A percentile compares a stretch with the other conserved stretches of the same genome.
These are phyloP conservation scores for Russula vinacea DNA, from an alignment of 768 basidiomycete genomes.

Conservation along the genomic window DNA sequence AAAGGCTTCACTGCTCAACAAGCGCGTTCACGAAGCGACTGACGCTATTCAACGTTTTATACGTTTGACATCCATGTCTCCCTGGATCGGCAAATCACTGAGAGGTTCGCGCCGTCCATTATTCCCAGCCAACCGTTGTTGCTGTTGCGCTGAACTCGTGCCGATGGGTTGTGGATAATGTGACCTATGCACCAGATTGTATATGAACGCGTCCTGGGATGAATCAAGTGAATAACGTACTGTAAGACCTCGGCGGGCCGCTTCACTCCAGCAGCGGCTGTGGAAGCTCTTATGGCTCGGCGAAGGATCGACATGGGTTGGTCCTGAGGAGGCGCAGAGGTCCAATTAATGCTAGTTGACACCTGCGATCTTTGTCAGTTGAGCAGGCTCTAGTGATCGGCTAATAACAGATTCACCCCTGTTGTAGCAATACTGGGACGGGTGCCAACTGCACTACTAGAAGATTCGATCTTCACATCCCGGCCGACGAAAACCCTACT, in stretches of 20 bases:
- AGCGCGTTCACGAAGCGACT: not conserved
- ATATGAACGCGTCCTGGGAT: not conserved
- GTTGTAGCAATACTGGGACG: not conserved
- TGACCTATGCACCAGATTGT: not conserved
- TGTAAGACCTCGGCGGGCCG: slow-evolving; percentile 24
- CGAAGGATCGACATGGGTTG: slow-evolving; percentile 11
- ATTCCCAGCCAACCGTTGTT: slow-evolving; percentile 2
- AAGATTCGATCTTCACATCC: slow-evolving; percentile 2
- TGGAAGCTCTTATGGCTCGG: slow-evolving; percentile 16
- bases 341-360: not conserved
- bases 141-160: slow-evolving; percentile 19
- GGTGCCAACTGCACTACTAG: not conserved
- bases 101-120: slow-evolving; percentile 16
- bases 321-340: not conserved
- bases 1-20: not conserved
- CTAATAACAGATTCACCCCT: slow-evolving; percentile 8
- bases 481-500: not conserved
- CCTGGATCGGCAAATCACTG: slow-evolving; percentile 16
- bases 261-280: slow-evolving; percentile 18
- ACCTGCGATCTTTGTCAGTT: slow-evolving; percentile 10
- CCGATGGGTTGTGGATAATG: slow-evolving; percentile 7
- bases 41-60: slow-evolving; percentile 14
- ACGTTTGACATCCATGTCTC: slow-evolving; percentile 26
- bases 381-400: not conserved
- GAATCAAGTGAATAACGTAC: slow-evolving; percentile 9